Evolutionary conservation across 2,329 filamentous ascomycete species (phyloP).

Genomic region (Pseudogymnoascus sp.): DNA sequence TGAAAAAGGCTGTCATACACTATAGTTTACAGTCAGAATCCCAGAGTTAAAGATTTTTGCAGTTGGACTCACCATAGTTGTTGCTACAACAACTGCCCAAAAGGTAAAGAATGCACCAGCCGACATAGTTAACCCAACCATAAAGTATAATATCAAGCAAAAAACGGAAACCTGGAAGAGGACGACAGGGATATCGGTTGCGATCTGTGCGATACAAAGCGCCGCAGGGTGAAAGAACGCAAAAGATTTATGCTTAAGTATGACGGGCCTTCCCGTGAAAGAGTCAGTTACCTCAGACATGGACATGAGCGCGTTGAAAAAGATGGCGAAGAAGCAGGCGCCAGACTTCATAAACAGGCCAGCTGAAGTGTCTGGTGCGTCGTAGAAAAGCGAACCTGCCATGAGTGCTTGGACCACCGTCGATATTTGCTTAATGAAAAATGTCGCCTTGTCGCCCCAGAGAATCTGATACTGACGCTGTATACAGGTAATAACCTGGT

Average conservation of each 20-base stretch:
- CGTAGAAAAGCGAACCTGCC: conserved; percentile 59
- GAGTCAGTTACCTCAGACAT: conserved; percentile 60
- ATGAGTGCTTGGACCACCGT: conserved; percentile 53
- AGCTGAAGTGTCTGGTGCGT: conserved; percentile 45
- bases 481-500: conserved; percentile 49
- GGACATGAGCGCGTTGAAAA: conserved; percentile 53
- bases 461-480: conserved; percentile 57
- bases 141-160: conserved; percentile 53
- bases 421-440: conserved; percentile 52
- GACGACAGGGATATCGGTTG: conserved; percentile 47
- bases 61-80: conserved; percentile 27
- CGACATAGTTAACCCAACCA: conserved; percentile 46
- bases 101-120: conserved; percentile 54
- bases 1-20: conserved; percentile 51
- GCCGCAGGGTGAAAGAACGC: conserved; percentile 50
- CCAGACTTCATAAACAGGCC: conserved; percentile 59
- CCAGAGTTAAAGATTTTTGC: not conserved
- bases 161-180: conserved; percentile 51
- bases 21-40: conserved; percentile 26
- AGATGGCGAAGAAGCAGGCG: conserved; percentile 54
- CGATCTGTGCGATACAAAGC: conserved; percentile 49
- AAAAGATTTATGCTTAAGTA: conserved; percentile 51
- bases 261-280: conserved; percentile 49
- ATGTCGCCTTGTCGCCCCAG: conserved; percentile 55
- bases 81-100: conserved; percentile 44